Percentiles rank a stretch among this genome's conserved stretches.
phyloP scores from a whole-genome alignment of 352 stramenopile species.

The Lagenidium giganteum region DNA sequence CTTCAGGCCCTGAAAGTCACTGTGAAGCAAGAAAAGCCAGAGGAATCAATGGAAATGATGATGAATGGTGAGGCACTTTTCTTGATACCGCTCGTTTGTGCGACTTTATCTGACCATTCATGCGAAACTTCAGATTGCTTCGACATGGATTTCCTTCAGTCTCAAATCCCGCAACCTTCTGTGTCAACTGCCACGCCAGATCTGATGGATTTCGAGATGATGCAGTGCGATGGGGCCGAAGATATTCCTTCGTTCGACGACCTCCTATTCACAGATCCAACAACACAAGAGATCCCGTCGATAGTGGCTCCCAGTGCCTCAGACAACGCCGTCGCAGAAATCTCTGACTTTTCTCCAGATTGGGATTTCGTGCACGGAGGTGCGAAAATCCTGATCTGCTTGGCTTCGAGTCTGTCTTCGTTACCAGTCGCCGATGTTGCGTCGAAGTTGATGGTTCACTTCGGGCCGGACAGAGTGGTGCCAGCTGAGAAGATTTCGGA shows the following conservation, averaged over 20 bases:
- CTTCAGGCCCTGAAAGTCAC: too few relatives aligned
- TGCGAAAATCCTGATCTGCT: slow-evolving; percentile 80
- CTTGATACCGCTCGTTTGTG: too few relatives aligned
- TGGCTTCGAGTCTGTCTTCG: slow-evolving; percentile 36
- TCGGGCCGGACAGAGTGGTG: slow-evolving; percentile 36
- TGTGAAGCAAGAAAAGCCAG: slow-evolving; percentile 8
- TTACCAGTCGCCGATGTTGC: slow-evolving; percentile 9
- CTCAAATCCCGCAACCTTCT: too few relatives aligned
- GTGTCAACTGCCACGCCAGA: background rate
- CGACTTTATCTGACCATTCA: too few relatives aligned
- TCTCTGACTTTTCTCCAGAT: slow-evolving; percentile 81
- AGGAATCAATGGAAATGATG: slow-evolving; percentile 41
- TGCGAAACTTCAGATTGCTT: slow-evolving; percentile 52
- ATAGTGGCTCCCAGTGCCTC: too few relatives aligned
- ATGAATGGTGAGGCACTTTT: slow-evolving; percentile 44
- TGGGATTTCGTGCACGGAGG: slow-evolving; percentile 77
- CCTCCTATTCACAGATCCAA: slow-evolving; percentile 6
- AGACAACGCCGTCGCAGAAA: too few relatives aligned
- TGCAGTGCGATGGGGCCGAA: slow-evolving; percentile 3
- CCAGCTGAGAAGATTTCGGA: slow-evolving; percentile 61
- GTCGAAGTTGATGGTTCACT: slow-evolving; percentile 63
- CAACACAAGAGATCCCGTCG: too few relatives aligned
- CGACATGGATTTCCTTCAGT: slow-evolving; percentile 45
- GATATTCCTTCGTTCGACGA: slow-evolving; percentile 26
- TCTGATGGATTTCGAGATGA: slow-evolving; percentile 5